A percentile compares a stretch with the other conserved stretches of the same genome.
phyloP scores from a whole-genome alignment of 306 rosid genomes.

The Vigna radiata region DNA sequence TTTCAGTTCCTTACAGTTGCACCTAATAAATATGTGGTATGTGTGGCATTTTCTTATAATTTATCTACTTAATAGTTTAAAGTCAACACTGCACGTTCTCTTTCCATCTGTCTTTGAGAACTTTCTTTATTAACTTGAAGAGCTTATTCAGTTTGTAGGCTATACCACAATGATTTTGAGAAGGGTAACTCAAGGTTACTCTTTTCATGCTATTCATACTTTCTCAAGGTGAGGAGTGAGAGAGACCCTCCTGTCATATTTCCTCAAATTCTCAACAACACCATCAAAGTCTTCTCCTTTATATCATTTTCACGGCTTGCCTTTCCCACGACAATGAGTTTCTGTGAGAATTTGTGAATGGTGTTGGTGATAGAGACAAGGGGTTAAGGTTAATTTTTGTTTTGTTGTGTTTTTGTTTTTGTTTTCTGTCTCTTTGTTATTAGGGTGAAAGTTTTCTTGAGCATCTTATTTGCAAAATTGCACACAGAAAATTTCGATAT shows the following conservation, averaged over 20 bases:
- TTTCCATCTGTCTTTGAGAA: neutral
- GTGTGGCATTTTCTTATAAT: neutral
- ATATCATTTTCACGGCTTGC: neutral
- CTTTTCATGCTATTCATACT: conserved; percentile 26
- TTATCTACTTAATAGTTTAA: neutral
- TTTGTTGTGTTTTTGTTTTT: neutral
- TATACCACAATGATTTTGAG: neutral
- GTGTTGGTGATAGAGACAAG: neutral
- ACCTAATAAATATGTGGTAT: too few species aligned
- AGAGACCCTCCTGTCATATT: neutral
- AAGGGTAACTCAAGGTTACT: conserved; percentile 46
- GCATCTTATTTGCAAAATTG: conserved; percentile 35
- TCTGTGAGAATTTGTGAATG: conserved; percentile 15
- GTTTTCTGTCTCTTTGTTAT: neutral
- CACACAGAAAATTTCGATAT: conserved; percentile 37
- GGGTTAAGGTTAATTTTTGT: neutral
- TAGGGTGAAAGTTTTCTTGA: neutral
- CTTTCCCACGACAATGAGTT: neutral
- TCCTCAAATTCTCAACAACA: neutral
- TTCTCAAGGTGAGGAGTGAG: neutral
- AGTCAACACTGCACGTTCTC: neutral
- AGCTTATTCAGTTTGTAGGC: conserved; percentile 9
- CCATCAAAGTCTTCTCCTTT: conserved; percentile 2
- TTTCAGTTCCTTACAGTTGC: too few species aligned
- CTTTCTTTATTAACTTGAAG: conserved; percentile 8